Evolutionary conservation across 1,284 basidiomycete genomes (phyloP).

Genomic region (Cutaneotrichosporon sp.): DNA sequence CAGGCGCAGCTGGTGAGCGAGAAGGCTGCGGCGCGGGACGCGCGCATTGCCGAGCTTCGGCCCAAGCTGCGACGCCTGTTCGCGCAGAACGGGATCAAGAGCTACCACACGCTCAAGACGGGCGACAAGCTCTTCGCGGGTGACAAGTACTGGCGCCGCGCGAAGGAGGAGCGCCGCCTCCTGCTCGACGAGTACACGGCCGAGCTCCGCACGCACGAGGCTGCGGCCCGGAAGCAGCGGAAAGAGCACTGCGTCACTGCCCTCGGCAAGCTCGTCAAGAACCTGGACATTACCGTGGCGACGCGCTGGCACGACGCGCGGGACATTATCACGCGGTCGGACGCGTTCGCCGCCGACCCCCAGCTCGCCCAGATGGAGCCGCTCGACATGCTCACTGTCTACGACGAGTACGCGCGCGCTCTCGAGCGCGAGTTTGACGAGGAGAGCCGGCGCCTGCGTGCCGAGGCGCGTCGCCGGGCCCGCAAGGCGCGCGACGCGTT

Average conservation of each 20-base stretch:
- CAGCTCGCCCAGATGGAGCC: constrained; percentile 79
- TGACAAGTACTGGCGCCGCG: constrained; percentile 85
- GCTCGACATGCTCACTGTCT: constrained; percentile 84
- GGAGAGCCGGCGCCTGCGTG: constrained; percentile 69
- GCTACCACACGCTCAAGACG: constrained; percentile 83
- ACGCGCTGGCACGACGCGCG: constrained; percentile 86
- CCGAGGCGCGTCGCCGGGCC: constrained; percentile 78
- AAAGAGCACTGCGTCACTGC: constrained; percentile 74
- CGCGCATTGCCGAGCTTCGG: constrained; percentile 75
- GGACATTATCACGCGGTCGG: constrained; percentile 69
- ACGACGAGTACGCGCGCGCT: constrained; percentile 85
- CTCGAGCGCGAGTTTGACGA: constrained; percentile 87
- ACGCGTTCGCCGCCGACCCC: constrained; percentile 71
- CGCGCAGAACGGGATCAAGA: constrained; percentile 77
- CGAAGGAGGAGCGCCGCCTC: constrained; percentile 73
- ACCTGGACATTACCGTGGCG: constrained; percentile 79
- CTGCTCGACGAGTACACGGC: constrained; percentile 87
- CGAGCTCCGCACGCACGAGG: constrained; percentile 80
- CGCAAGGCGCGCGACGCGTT: constrained; percentile 87
- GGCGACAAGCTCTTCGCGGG: constrained; percentile 78
- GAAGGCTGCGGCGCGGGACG: constrained; percentile 76
- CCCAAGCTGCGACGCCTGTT: constrained; percentile 81
- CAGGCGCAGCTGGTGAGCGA: constrained; percentile 58
- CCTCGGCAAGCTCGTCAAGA: constrained; percentile 74
- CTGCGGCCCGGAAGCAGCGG: constrained; percentile 65